Evolutionary conservation across 2,329 filamentous ascomycete genomes (phyloP).

Genomic region (Periglandula ipomoeae): DNA sequence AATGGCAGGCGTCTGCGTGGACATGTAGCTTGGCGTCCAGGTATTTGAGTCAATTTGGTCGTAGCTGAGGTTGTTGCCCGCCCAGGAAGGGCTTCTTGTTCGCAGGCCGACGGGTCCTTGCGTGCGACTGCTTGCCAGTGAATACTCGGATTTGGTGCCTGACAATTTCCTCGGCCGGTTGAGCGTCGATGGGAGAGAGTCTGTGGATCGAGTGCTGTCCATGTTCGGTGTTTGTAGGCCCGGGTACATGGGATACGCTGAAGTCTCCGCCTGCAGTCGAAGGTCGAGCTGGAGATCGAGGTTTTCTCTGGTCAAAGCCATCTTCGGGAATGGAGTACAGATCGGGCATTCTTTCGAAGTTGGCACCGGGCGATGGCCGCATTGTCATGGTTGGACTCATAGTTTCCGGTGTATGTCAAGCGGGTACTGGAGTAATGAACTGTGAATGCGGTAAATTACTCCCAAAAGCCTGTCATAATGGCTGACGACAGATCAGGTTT

Average conservation of each 20-base stretch:
- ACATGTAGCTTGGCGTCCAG: slow-evolving; percentile 8
- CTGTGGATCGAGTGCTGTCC: slow-evolving; percentile 13
- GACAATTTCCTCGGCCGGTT: slow-evolving; percentile 30
- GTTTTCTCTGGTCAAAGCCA: slow-evolving; percentile 8
- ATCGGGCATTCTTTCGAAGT: slow-evolving; percentile 11
- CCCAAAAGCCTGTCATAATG: not conserved
- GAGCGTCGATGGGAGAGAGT: slow-evolving; percentile 17
- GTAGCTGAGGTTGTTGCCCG: slow-evolving; percentile 30
- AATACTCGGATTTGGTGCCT: not conserved
- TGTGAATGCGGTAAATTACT: not conserved
- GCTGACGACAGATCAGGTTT: not conserved
- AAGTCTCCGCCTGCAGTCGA: slow-evolving; percentile 12
- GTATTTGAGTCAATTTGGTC: slow-evolving; percentile 27
- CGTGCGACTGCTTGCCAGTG: not conserved
- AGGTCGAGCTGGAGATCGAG: slow-evolving; percentile 6
- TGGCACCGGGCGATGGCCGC: slow-evolving; percentile 9
- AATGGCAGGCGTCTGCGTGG: slow-evolving; percentile 6
- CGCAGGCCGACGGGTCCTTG: slow-evolving; percentile 18
- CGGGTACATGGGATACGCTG: slow-evolving; percentile 22
- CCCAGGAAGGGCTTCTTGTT: slow-evolving; percentile 19
- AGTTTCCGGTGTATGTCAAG: not conserved
- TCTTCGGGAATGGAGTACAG: slow-evolving; percentile 8
- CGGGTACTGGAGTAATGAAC: no score
- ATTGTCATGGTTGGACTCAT: slow-evolving; percentile 12
- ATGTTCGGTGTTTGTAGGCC: slow-evolving; percentile 20